Percentiles rank a stretch among this genome's conserved stretches.
These are phyloP conservation scores for Kernera saxatilis DNA, from an alignment of 345 rosid genomes.

Conservation along the genomic window DNA sequence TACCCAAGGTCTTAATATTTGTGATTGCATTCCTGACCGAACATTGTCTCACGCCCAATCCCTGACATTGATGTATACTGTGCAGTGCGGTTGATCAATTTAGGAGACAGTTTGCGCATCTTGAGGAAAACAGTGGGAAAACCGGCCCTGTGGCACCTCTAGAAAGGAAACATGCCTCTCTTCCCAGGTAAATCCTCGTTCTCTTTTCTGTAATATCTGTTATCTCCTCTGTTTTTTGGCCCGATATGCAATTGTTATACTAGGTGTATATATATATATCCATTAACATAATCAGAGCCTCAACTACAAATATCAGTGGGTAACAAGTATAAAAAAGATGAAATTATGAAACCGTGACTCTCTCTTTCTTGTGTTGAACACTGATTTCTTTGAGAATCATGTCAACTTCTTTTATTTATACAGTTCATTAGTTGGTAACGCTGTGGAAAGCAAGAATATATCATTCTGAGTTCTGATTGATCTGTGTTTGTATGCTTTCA, in stretches of 20 bases:
- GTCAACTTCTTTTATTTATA: background rate
- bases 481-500: conserved; percentile 31
- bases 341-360: background rate
- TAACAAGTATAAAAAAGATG: background rate
- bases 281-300: background rate
- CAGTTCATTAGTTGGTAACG: background rate
- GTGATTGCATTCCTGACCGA: background rate
- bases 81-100: conserved; percentile 93
- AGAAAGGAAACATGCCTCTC: conserved; percentile 84
- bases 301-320: background rate
- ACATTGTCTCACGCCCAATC: background rate
- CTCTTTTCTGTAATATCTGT: background rate
- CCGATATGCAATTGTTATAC: background rate
- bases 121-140: conserved; percentile 81
- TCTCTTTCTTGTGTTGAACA: background rate
- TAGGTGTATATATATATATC: background rate
- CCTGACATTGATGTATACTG: conserved; percentile 18
- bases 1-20: conserved; percentile 67
- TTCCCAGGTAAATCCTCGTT: conserved; percentile 57
- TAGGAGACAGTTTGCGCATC: conserved; percentile 84
- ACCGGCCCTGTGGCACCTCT: conserved; percentile 60
- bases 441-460: background rate
- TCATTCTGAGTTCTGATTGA: background rate
- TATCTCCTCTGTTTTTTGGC: background rate
- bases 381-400: background rate